These are phyloP conservation scores for Sanghuangporus sanghuang DNA, from an alignment of 1,284 basidiomycete species.

Conservation along the genomic window DNA sequence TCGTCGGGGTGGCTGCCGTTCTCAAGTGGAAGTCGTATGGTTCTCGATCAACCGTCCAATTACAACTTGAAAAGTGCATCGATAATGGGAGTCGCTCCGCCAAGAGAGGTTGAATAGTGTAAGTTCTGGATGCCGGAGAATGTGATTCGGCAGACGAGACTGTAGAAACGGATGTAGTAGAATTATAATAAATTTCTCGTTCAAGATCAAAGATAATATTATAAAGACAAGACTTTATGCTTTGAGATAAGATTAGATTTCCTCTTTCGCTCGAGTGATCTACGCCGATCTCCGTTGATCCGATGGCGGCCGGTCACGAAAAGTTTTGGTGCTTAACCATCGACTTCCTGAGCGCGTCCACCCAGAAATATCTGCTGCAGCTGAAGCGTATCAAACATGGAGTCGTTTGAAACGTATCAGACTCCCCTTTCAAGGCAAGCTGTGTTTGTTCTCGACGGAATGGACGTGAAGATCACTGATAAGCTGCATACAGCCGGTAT, in stretches of 20 bases:
- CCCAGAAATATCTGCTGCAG: neutral
- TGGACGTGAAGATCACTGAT: constrained; percentile 11
- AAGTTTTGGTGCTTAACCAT: neutral
- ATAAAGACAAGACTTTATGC: neutral
- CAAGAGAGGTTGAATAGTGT: constrained; percentile 31
- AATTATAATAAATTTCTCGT: neutral
- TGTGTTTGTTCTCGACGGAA: neutral
- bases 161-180: constrained; percentile 3
- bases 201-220: neutral
- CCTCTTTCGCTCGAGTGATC: neutral
- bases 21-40: constrained; percentile 20
- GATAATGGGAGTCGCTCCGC: constrained; percentile 31
- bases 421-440: constrained; percentile 68
- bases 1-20: constrained; percentile 31
- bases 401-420: constrained; percentile 64
- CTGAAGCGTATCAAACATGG: constrained; percentile 37
- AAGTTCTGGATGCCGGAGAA: constrained; percentile 37
- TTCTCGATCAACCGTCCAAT: constrained; percentile 22
- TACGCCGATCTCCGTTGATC: neutral
- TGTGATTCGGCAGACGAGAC: constrained; percentile 27
- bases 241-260: neutral
- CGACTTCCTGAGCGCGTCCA: neutral
- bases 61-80: constrained; percentile 11
- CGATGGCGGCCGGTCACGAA: neutral
- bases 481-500: constrained; percentile 71